Evolutionary conservation across 345 rosid species (phyloP), one percentile per base, ranked within the genome.

Genomic region (Crucihimalaya himalaica): DNA sequence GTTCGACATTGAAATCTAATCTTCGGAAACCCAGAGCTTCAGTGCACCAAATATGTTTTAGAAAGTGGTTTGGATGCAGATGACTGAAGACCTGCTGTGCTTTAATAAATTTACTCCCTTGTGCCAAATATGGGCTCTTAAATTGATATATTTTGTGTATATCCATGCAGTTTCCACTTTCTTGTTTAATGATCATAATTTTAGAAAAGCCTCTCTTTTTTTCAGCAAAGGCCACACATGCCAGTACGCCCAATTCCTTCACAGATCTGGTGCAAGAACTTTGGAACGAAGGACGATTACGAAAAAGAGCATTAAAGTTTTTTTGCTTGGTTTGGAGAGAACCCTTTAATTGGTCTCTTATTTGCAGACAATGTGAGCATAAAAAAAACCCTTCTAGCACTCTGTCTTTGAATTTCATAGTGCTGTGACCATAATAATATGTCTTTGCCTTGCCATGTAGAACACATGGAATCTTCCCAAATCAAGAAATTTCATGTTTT

Each of bases 201-300:
- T 68, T 45, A 52, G 32, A 29, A 57, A 57, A 54, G 2, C 10
- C 8, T 35, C 11, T 18, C 31, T 51, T 20, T 7, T 8, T 68
- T 68, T 18, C 89, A 95, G 99, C 99, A 92, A 95, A 88, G 99
- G 71, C 98, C 99, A 57, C 99, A 92, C 66, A 83, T 78, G 57
- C 98, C 99, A 0, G 88, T 95, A 72, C 96, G 92, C 35, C 99
- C 98, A 10, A 95, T 95, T 76, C 99, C 99, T 15, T 95, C 99
- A 8, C 99, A 95, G 83, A 79, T 95, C 0, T 95, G 99, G 99
- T 95, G 98, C 94, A 95, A 95, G 85, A 95, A 95, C 80, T 95
- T 92, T 76, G 98, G 99, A 72, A 82, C 84, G 25, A 92, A 95
- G 71, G 99, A 92, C 63, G 81, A 78, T 65, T 78, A 78, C 64